Evolutionary conservation across 139 green algal species (phyloP).

Genomic region (Yamagishiella unicocca): DNA sequence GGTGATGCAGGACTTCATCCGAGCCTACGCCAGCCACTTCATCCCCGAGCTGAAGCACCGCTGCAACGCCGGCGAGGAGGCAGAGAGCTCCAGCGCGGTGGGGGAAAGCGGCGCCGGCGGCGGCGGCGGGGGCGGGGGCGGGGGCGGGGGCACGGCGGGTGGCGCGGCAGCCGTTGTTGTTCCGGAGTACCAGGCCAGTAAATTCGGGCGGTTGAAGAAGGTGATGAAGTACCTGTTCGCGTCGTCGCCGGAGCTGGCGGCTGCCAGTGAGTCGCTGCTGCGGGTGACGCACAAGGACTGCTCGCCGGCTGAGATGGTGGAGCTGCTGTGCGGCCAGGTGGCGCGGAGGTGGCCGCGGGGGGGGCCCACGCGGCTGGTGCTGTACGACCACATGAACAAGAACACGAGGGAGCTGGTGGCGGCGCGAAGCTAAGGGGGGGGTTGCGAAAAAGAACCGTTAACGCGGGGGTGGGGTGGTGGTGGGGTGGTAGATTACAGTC

Average conservation of each 20-base stretch:
- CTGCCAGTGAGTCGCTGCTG: constrained; percentile 45
- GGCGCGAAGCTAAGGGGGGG: background rate
- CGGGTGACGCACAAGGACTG: constrained; percentile 3
- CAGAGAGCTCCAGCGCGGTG: background rate
- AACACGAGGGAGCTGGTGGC: background rate
- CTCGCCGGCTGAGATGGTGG: constrained; percentile 27
- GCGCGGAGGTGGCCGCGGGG: background rate
- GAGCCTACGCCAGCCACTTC: constrained; percentile 5
- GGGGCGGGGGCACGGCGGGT: no score
- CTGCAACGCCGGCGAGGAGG: background rate
- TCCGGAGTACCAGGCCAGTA: background rate
- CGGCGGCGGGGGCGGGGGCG: background rate
- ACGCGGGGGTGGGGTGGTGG: no score
- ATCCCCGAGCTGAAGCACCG: background rate
- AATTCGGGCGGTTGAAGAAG: background rate
- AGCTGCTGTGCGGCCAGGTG: constrained; percentile 42
- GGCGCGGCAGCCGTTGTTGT: background rate
- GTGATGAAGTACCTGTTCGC: constrained; percentile 60
- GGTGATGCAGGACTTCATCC: constrained; percentile 22
- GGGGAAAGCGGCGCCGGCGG: background rate
- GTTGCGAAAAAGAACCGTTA: no score
- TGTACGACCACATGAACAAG: constrained; percentile 53
- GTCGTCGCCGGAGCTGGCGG: constrained; percentile 23
- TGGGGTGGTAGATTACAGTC: no score
- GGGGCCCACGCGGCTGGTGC: constrained; percentile 2